A percentile compares a stretch with the other conserved stretches of the same genome.
Evolutionary conservation across 2,329 filamentous ascomycete species (phyloP).

Genomic region (Alternaria tenuissima): DNA sequence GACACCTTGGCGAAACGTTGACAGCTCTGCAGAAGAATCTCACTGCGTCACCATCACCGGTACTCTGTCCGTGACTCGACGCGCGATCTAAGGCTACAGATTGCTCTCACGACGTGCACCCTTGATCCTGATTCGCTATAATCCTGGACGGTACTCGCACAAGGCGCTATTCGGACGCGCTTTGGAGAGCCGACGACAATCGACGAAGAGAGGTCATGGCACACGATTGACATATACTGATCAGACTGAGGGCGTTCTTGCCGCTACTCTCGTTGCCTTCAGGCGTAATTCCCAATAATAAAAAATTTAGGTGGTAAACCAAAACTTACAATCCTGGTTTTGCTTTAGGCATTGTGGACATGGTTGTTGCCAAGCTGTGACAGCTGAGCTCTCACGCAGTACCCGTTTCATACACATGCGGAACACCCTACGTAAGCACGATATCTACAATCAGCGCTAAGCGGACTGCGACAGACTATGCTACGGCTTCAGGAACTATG

Average conservation of each 20-base stretch:
- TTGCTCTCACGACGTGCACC: background rate
- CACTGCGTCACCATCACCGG: background rate
- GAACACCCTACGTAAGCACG: constrained; percentile 22
- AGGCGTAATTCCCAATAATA: background rate
- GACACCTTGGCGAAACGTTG: constrained; percentile 9
- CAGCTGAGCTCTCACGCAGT: constrained; percentile 33
- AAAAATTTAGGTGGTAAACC: background rate
- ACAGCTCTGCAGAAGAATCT: background rate
- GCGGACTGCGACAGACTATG: constrained; percentile 32
- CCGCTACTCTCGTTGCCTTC: background rate
- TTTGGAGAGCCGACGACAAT: background rate
- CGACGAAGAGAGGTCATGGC: background rate
- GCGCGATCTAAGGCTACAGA: background rate
- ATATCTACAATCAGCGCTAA: constrained; percentile 23
- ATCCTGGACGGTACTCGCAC: background rate
- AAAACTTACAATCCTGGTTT: background rate
- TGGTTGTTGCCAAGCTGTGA: constrained; percentile 31
- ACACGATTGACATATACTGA: background rate
- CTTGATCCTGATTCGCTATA: background rate
- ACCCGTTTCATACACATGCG: constrained; percentile 40
- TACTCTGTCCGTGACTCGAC: background rate
- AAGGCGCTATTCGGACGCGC: background rate
- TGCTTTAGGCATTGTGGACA: constrained; percentile 22
- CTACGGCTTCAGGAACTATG: constrained; percentile 23
- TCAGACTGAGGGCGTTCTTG: background rate